A percentile compares a stretch with the other conserved stretches of the same genome.
Conservation (phyloP, 2,329 filamentous ascomycete genomes). For the Penicillium sp. region DNA sequence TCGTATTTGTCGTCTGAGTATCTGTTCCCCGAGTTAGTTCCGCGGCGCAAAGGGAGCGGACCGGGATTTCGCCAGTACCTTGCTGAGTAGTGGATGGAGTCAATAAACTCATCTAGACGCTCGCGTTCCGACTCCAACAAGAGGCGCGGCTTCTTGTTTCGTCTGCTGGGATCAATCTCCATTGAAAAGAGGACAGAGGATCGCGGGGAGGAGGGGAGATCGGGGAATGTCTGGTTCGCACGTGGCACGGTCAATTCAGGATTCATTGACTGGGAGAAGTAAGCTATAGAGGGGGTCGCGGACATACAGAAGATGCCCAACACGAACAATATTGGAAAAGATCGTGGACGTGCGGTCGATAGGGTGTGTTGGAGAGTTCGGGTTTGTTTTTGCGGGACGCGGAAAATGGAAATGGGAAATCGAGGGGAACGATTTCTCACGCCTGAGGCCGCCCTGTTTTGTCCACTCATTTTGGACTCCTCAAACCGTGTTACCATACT, state of each 20-base stretch:
- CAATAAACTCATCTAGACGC: constrained; percentile 84
- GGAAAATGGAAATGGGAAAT: constrained; percentile 11
- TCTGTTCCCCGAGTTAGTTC: constrained; percentile 49
- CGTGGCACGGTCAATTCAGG: constrained; percentile 3
- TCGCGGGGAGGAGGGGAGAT: background rate
- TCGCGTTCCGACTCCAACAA: constrained; percentile 78
- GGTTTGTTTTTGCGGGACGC: constrained; percentile 24
- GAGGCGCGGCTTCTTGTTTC: constrained; percentile 80
- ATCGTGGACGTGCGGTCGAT: background rate
- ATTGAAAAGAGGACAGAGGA: constrained; percentile 21
- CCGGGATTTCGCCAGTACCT: constrained; percentile 57
- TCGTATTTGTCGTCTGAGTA: constrained; percentile 92
- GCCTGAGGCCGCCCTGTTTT: constrained; percentile 14
- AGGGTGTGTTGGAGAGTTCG: constrained; percentile 10
- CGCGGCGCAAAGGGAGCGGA: background rate
- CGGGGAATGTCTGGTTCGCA: background rate
- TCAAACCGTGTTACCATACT: background rate
- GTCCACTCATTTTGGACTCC: background rate
- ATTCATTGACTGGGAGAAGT: background rate
- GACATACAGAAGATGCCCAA: background rate
- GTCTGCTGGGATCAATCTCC: constrained; percentile 73
- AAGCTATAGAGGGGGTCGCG: too few species aligned
- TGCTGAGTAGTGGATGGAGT: constrained; percentile 92
- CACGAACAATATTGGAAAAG: background rate
- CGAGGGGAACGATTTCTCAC: constrained; percentile 4